Conservation (phyloP, 768 basidiomycete genomes). For the Leccinum obscurum region DNA sequence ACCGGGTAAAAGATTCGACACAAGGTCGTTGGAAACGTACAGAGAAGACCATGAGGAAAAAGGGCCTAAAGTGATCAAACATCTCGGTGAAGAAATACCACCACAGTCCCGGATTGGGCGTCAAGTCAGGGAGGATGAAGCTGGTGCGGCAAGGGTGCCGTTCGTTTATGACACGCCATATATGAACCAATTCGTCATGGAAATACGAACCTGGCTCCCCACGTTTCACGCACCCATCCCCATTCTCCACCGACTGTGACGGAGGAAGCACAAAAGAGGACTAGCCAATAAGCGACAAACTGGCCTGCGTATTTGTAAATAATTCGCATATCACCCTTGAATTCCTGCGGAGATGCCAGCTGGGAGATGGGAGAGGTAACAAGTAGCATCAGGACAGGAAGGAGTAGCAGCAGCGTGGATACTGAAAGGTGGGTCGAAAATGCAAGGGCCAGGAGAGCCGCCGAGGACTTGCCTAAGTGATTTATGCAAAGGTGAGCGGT, state of each 20-base stretch:
- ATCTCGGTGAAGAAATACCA: slow-evolving; percentile 99
- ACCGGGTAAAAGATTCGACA: not conserved
- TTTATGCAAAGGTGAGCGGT: not conserved
- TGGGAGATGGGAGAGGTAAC: slow-evolving; percentile 62
- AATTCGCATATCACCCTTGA: slow-evolving; percentile 16
- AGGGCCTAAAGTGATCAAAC: slow-evolving; percentile 96
- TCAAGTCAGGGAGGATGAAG: slow-evolving; percentile 80
- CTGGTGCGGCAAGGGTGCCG: slow-evolving; percentile 39
- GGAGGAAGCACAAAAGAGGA: slow-evolving; percentile 47
- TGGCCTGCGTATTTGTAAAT: slow-evolving; percentile 39
- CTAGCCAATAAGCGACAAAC: slow-evolving; percentile 49
- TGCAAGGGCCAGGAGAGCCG: slow-evolving; percentile 66
- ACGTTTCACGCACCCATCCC: slow-evolving; percentile 75
- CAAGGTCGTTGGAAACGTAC: slow-evolving; percentile 43
- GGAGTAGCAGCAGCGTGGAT: slow-evolving; percentile 67
- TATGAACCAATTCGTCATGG: not conserved
- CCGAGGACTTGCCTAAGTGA: slow-evolving; percentile 53
- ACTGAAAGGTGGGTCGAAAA: slow-evolving; percentile 70
- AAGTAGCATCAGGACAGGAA: slow-evolving; percentile 66
- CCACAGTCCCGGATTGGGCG: slow-evolving; percentile 93
- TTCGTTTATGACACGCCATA: not conserved
- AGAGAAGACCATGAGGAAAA: slow-evolving; percentile 93
- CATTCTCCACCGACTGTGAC: slow-evolving; percentile 59
- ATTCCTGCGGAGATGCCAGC: slow-evolving; percentile 57
- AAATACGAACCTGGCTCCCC: slow-evolving; percentile 72